Evolutionary conservation across 1,284 basidiomycete species (phyloP).

Genomic region (Ceratobasidium sp.): DNA sequence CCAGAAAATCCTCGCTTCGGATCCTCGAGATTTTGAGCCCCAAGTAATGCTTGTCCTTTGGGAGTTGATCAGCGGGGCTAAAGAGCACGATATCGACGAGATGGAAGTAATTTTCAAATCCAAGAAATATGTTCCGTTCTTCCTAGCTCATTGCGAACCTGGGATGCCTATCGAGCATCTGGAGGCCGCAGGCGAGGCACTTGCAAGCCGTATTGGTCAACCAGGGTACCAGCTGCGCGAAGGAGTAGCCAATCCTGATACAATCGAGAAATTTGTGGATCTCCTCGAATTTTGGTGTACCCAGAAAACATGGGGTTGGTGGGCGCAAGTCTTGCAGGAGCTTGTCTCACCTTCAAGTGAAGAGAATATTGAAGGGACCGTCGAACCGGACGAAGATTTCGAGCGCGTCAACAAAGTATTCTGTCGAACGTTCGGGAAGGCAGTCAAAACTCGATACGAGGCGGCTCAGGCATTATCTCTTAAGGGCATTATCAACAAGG

Average conservation of each 20-base stretch:
- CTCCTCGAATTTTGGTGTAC: conserved; percentile 15
- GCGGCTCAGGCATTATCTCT: conserved; percentile 25
- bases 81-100: conserved; percentile 13
- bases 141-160: conserved; percentile 13
- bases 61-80: neutral
- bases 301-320: conserved; percentile 13
- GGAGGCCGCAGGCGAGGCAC: conserved; percentile 22
- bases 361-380: conserved; percentile 13
- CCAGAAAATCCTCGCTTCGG: neutral
- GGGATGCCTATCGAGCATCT: neutral
- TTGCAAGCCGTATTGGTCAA: conserved; percentile 17
- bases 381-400: conserved; percentile 11
- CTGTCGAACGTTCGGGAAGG: conserved; percentile 4
- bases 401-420: conserved; percentile 19
- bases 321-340: conserved; percentile 21
- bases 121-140: conserved; percentile 41
- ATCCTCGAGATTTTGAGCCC: conserved; percentile 9
- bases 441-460: conserved; percentile 4
- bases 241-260: conserved; percentile 27
- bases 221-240: conserved; percentile 31
- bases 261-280: conserved; percentile 17
- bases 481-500: neutral
- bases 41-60: conserved; percentile 6
- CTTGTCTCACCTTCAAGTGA: conserved; percentile 20
- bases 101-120: conserved; percentile 4